Conservation (phyloP, 2,329 filamentous ascomycete species). For the Fusarium sp. region DNA sequence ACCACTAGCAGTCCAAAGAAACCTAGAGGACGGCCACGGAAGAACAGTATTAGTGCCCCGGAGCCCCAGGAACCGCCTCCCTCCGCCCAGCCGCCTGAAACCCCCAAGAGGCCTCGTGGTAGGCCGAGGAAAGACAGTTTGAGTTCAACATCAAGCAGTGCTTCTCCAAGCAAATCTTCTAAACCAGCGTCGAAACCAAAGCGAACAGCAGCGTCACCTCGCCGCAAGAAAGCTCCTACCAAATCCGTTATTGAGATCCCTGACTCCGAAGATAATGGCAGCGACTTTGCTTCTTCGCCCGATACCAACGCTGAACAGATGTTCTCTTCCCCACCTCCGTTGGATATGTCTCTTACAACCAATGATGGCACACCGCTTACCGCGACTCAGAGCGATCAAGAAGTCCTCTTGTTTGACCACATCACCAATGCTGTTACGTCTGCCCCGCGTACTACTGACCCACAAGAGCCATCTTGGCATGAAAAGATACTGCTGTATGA, state of each 20-base stretch:
- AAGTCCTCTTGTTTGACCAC: conserved; percentile 61
- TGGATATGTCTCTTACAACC: conserved; percentile 59
- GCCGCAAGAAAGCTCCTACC: conserved; percentile 24
- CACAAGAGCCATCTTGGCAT: conserved; percentile 76
- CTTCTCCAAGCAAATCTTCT: conserved; percentile 14
- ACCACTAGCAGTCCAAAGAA: conserved; percentile 36
- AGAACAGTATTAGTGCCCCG: conserved; percentile 41
- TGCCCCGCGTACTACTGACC: conserved; percentile 63
- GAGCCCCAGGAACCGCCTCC: conserved; percentile 53
- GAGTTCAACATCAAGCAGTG: conserved; percentile 6
- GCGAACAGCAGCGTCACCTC: conserved; percentile 26
- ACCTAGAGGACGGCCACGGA: conserved; percentile 53
- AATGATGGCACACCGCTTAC: conserved; percentile 60
- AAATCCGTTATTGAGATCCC: conserved; percentile 60
- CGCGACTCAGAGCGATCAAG: conserved; percentile 55
- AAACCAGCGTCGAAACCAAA: conserved; percentile 23
- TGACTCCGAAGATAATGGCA: conserved; percentile 61
- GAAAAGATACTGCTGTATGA: conserved; percentile 96
- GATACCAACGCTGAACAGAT: conserved; percentile 53
- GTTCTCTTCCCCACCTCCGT: conserved; percentile 59
- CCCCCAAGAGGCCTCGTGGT: conserved; percentile 56
- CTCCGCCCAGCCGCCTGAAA: conserved; percentile 50
- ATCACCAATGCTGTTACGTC: conserved; percentile 68
- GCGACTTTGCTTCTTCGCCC: conserved; percentile 49
- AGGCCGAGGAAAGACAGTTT: conserved; percentile 55